Base-by-base conservation (phyloP, 441 rosid species). In the Erysimum cheiri region DNA sequence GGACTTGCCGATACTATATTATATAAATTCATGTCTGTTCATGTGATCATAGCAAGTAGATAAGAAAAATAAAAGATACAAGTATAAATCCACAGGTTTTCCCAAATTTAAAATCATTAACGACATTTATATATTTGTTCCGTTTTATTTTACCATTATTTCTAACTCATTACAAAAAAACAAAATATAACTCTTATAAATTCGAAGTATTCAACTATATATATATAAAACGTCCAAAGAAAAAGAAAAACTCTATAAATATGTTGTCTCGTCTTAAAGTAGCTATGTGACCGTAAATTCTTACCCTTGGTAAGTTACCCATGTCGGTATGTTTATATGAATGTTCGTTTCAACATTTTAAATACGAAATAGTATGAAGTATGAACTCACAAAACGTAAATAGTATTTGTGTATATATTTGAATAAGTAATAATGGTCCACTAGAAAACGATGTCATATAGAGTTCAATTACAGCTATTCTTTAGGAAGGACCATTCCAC, bases 401-500 rank as follows among this genome's bases (percentile, higher is more conserved):
- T 46, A 64, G 52, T 14, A 7, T 71, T 24, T 50, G 11, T 49
- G 39, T 39, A 28, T 43, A 9, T 56, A 47, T 26, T 36, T 24
- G 48, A 44, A 55, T 46, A 28, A 28, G 12, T n/a, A 48, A 12
- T n/a, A 48, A 48, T 31, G 60, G 66, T 39, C 60, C 66, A 48
- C 8, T 41, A 19, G 66, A 72, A 72, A 72, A 48, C 59, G 66
- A 72, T 28, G 60, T 33, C 65, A 57, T 48, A 57, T 73, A 73
- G 72, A 58, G 72, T 73, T 66, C 62, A 59, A 73, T 50, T 73
- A 74, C 72, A 74, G 78, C 78, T 74, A 60, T 74, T 35, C 32
- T 54, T 41, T 31, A 29, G 15, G 50, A 56, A 65, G 77, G 70
- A 64, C 76, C 78, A 74, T 67, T 67, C 55, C 57, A 73, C 72